Evolutionary conservation across 768 basidiomycete species (phyloP).

Genomic region (Amanita thiersii): DNA sequence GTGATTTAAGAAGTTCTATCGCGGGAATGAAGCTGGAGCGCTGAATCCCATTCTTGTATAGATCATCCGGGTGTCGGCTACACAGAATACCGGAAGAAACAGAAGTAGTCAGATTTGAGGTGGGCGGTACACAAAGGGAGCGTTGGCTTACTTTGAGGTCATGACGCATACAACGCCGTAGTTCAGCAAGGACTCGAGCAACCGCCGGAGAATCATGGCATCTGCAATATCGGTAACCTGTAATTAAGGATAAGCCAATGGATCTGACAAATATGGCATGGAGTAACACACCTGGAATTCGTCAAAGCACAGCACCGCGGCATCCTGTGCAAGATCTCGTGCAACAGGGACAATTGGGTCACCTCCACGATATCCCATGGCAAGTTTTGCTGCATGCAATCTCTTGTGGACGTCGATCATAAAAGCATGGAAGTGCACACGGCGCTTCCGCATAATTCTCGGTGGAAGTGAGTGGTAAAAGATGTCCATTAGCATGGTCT

Average conservation of each 20-base stretch:
- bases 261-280: background rate
- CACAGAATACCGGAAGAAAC: background rate
- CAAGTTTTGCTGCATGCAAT: conserved; percentile 71
- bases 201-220: conserved; percentile 91
- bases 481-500: conserved; percentile 99
- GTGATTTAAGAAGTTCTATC: conserved; percentile 85
- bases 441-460: conserved; percentile 60
- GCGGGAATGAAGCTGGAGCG: conserved; percentile 90
- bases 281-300: conserved; percentile 95
- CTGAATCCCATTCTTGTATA: conserved; percentile 99
- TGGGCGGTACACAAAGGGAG: background rate
- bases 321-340: conserved; percentile 76
- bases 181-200: conserved; percentile 79
- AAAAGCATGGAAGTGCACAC: conserved; percentile 98
- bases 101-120: background rate
- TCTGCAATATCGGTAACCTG: conserved; percentile 96
- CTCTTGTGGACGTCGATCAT: conserved; percentile 99
- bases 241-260: conserved; percentile 3
- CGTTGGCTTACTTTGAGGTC: conserved; percentile 81
- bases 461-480: conserved; percentile 81
- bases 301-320: conserved; percentile 88
- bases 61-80: conserved; percentile 94
- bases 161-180: conserved; percentile 92
- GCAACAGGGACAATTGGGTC: conserved; percentile 88
- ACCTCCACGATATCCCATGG: conserved; percentile 58